phyloP scores from a whole-genome alignment of 495 filamentous ascomycete genomes.

The Talaromyces adpressus region DNA sequence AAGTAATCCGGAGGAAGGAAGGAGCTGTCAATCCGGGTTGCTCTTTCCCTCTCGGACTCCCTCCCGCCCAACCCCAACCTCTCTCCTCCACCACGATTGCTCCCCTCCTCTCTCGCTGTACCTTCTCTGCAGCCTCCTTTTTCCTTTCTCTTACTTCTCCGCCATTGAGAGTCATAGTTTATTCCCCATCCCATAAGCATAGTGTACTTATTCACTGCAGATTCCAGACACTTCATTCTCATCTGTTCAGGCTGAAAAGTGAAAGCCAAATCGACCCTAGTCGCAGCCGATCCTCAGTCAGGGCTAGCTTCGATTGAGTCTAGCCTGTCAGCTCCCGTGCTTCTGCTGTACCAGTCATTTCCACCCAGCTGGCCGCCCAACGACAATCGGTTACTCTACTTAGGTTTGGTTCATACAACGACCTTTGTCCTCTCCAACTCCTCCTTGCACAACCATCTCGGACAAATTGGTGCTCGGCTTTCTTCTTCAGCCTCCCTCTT shows the following conservation, averaged over 20 bases:
- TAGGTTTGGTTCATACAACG: background rate
- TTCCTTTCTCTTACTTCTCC: background rate
- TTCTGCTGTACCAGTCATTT: background rate
- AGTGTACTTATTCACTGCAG: background rate
- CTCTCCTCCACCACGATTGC: background rate
- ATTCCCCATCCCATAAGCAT: background rate
- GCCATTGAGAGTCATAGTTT: background rate
- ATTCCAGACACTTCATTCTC: background rate
- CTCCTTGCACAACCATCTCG: background rate
- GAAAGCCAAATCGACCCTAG: too few species aligned
- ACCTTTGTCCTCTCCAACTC: background rate
- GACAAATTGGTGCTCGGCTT: background rate
- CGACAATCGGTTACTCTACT: background rate
- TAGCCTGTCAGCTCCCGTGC: background rate
- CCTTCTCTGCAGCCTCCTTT: background rate
- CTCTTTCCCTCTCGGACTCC: background rate
- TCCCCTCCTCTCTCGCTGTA: background rate
- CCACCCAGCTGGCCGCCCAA: constrained; percentile 3
- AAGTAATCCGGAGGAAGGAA: background rate
- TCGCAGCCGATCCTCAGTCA: background rate
- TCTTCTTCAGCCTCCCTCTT: background rate
- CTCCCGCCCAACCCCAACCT: background rate
- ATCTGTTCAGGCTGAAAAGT: background rate
- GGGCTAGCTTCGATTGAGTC: background rate
- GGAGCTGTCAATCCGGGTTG: background rate